A percentile compares a stretch with the other conserved stretches of the same genome.
These are phyloP conservation scores for Saussurea involucrata DNA, from an alignment of 129 eudicot species.

Conservation along the genomic window DNA sequence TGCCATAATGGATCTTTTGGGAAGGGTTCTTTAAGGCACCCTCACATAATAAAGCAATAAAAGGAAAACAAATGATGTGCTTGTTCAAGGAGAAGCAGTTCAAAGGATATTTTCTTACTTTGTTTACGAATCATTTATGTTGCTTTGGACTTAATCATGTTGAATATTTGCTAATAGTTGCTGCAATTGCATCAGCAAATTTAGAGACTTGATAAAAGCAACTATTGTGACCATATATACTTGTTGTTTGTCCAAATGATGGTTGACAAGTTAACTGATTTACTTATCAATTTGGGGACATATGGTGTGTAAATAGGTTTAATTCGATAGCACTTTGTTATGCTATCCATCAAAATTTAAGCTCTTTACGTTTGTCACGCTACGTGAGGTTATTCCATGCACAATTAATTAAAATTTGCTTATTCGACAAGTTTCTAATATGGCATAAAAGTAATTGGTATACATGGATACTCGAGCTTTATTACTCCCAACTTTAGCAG, in stretches of 20 bases:
- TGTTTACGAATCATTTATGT: neutral
- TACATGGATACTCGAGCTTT: neutral
- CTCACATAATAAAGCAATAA: neutral
- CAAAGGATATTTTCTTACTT: neutral
- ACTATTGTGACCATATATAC: neutral
- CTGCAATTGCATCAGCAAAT: neutral
- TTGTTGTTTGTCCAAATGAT: neutral
- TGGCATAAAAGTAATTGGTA: neutral
- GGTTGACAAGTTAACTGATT: neutral
- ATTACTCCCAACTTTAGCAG: neutral
- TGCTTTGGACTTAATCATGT: neutral
- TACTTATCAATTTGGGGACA: neutral
- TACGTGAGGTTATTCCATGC: neutral
- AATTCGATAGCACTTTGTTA: neutral
- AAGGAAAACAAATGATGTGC: conserved; percentile 3
- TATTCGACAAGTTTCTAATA: neutral
- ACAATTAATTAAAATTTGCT: neutral
- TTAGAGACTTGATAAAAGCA: neutral
- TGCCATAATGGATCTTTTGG: neutral
- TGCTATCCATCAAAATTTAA: neutral
- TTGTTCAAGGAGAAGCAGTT: neutral
- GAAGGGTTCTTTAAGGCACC: neutral
- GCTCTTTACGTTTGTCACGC: neutral
- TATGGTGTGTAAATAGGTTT: neutral
- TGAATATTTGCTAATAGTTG: conserved; percentile 13